Base-by-base conservation (phyloP, 768 basidiomycete species). In the Podaxis mareebaensis region DNA sequence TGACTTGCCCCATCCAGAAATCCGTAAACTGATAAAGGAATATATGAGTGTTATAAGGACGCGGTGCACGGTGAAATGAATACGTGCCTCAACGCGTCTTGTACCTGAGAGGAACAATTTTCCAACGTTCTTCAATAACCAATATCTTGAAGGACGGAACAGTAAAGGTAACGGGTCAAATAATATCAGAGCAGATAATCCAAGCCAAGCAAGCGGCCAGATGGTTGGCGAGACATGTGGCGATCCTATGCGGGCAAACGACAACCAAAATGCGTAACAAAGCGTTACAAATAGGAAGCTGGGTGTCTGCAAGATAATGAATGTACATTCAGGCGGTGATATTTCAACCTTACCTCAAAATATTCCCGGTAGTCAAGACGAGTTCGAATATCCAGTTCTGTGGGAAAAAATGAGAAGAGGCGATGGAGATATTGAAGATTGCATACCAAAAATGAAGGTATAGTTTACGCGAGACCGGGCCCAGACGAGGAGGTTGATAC, bases 121-220 rank as follows among this genome's bases (percentile, higher is more conserved):
- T 15, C 80, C 83, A 17, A 90, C 63, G 42, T 81, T 86, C 68
- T 79, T 84, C 28, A 95, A 68, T 42, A 94, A 72, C 97, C 97
- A 99, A 76, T 85, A 93, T 46, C 96, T 80, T 0, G 90, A 86
- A 48, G 83, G 68, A 28, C 82, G 82, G 71, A 81, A 84, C 44
- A 86, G 73, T 11, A 93, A 67, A 0, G 89, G 90, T 1, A 95
- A 70, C 1, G 97, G 97, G 72, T 95, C 86, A 59, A 95, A 72
- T 69, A 95, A 74, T 48, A 92, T 68, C 12, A 85, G 65, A 5
- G 79, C 69, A 3, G 83, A 74, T 59, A 93, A 80, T 1, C 80
- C 82, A 5, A 98, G 79, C 94, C 95, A 99, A 2, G 90, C 78
- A 10, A 93, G 73, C 0, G 92, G 91, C 89, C 92, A 99, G 1